These are phyloP conservation scores for Ramaria sp. DNA, from an alignment of 768 basidiomycete genomes.

Conservation along the genomic window DNA sequence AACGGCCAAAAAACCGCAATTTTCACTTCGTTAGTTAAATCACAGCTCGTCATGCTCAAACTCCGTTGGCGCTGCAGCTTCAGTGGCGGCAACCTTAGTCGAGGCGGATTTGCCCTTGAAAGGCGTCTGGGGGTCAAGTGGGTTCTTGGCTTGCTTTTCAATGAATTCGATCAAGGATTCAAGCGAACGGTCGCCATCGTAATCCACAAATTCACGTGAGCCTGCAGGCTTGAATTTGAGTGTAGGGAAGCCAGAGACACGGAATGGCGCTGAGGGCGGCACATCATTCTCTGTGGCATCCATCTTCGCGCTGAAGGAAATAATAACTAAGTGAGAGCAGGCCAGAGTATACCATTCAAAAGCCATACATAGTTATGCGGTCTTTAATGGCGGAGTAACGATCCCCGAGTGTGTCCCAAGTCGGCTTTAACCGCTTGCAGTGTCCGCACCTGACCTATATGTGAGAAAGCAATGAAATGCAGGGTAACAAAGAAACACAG, in stretches of 20 bases:
- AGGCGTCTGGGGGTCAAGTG: slow-evolving; percentile 32
- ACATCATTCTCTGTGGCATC: slow-evolving; percentile 96
- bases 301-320: slow-evolving; percentile 68
- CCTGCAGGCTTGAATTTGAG: slow-evolving; percentile 95
- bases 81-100: background rate
- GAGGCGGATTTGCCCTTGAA: slow-evolving; percentile 1
- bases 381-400: slow-evolving; percentile 70
- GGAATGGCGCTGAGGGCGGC: slow-evolving; percentile 81
- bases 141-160: slow-evolving; percentile 71
- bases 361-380: slow-evolving; percentile 61
- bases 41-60: slow-evolving; percentile 10
- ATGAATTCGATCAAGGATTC: slow-evolving; percentile 81
- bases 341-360: background rate
- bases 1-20: background rate
- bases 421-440: slow-evolving; percentile 95
- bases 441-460: slow-evolving; percentile 60
- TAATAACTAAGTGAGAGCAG: slow-evolving; percentile 4
- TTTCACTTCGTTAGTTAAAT: background rate
- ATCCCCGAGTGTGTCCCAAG: slow-evolving; percentile 84
- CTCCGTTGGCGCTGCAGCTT: slow-evolving; percentile 8
- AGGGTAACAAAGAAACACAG: slow-evolving; percentile 20
- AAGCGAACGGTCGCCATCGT: slow-evolving; percentile 83
- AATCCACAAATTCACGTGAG: slow-evolving; percentile 76
- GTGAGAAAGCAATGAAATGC: slow-evolving; percentile 4
- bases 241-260: slow-evolving; percentile 83